Base-by-base conservation (phyloP, 257 asterid genomes). In the Penstemon newberryi region DNA sequence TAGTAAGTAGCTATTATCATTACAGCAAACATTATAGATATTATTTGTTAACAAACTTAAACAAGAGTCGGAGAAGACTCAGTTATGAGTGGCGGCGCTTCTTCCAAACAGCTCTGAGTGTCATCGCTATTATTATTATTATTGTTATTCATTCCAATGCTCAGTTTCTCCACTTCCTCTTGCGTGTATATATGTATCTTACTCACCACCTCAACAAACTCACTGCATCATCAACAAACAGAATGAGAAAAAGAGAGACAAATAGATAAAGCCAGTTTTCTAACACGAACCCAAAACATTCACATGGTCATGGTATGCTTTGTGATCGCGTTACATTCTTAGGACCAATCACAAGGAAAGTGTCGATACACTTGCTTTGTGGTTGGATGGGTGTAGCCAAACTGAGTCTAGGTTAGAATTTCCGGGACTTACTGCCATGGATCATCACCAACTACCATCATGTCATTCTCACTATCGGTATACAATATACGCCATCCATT, bases 371-470 rank as follows among this genome's bases (percentile, higher is more conserved):
- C 33, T 25, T 25, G 2, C 33, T 25, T 25, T 25, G 33, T 25
- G 33, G 33, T 25, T 25, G 33, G 33, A 25, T 25, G 33, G 33
- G 33, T 25, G 2, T 25, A 25, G 33, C 33, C 33, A 1, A 25
- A 25, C 33, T 25, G 33, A 0, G 33, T 25, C 33, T 25, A 25
- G 33, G 33, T 25, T 25, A 25, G 33, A 25, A 25, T 25, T 25
- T 25, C 2, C 33, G 75, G 68, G 59, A 84, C 98, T 85, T 86
- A 92, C 98, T 79, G 88, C 98, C 98, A 92, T 6, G 98, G 98
- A 79, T 92, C 98, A 50, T 92, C 98, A 10, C 98, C 98, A 12
- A 87, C 98, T 15, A 92, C 96, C 98, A 92, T 89, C 97, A 87
- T 87, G 80, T 92, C 98, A 60, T 86, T 92, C 74, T 92, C 98